Conservation (phyloP, 441 rosid genomes). For the Pelargonium citronellum region DNA sequence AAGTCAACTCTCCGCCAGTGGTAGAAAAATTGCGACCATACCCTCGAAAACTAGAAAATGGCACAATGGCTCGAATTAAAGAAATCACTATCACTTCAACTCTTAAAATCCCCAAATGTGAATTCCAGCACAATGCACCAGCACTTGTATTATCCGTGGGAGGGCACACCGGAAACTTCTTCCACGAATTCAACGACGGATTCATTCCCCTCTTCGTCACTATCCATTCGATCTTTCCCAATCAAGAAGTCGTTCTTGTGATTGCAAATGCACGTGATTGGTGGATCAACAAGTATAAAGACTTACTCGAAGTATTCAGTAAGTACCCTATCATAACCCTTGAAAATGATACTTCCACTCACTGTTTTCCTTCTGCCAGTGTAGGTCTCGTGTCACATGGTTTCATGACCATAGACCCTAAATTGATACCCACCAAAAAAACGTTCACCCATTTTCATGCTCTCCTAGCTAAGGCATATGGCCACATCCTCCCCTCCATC, state of each 20-base stretch:
- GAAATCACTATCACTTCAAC: conserved; percentile 37
- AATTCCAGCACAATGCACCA: conserved; percentile 36
- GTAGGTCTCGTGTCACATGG: conserved; percentile 56
- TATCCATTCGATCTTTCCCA: conserved; percentile 27
- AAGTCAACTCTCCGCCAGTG: conserved; percentile 11
- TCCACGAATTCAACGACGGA: conserved; percentile 58
- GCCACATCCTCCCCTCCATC: background rate
- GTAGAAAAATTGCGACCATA: conserved; percentile 44
- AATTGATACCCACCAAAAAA: conserved; percentile 32
- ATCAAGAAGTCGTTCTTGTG: conserved; percentile 38
- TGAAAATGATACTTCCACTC: conserved; percentile 31
- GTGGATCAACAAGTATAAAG: conserved; percentile 52
- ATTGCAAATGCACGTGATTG: conserved; percentile 35
- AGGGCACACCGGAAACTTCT: conserved; percentile 62
- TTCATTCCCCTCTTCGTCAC: conserved; percentile 62
- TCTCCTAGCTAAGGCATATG: conserved; percentile 35
- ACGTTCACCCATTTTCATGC: conserved; percentile 36
- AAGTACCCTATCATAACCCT: conserved; percentile 40
- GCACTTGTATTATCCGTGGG: conserved; percentile 53
- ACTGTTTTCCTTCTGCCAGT: conserved; percentile 41
- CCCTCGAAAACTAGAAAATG: conserved; percentile 42
- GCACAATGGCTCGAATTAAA: conserved; percentile 30
- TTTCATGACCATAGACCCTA: conserved; percentile 35
- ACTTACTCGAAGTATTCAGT: conserved; percentile 33
- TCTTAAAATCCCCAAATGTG: conserved; percentile 24